phyloP scores from a whole-genome alignment of 2,329 filamentous ascomycete species.

The Fusarium robinianum region DNA sequence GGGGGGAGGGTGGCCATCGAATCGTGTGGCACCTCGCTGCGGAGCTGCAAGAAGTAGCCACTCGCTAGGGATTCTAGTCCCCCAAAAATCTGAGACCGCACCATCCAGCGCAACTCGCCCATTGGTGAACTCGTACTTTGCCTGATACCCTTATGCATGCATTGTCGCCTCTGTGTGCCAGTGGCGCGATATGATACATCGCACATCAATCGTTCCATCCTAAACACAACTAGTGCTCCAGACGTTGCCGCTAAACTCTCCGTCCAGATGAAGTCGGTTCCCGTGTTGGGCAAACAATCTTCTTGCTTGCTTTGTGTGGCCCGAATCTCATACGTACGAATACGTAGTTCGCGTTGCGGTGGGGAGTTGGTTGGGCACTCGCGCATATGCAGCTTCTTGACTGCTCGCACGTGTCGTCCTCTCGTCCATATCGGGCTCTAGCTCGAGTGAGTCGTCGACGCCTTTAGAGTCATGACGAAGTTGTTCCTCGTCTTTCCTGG shows the following conservation, averaged over 20 bases:
- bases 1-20: conserved; percentile 22
- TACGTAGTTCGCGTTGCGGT: conserved; percentile 12
- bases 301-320: conserved; percentile 11
- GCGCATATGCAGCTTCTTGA: conserved; percentile 32
- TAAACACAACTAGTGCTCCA: conserved; percentile 13
- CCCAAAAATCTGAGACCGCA: conserved; percentile 31
- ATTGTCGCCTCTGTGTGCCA: conserved; percentile 20
- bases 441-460: conserved; percentile 22
- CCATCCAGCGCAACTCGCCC: conserved; percentile 29
- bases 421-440: conserved; percentile 18
- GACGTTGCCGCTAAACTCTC: conserved; percentile 17
- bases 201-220: conserved; percentile 22
- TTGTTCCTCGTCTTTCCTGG: conserved; percentile 83
- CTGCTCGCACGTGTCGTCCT: conserved; percentile 22
- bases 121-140: conserved; percentile 27
- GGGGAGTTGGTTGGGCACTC: conserved; percentile 31
- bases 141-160: conserved; percentile 29
- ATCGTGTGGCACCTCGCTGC: conserved; percentile 30
- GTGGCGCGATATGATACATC: conserved; percentile 24
- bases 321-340: conserved; percentile 3
- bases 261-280: conserved; percentile 7
- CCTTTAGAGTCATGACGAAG: conserved; percentile 76
- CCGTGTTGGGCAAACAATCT: conserved; percentile 8
- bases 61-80: conserved; percentile 35
- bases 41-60: conserved; percentile 31